phyloP scores from a whole-genome alignment of 257 asterid genomes.

The Ballota nigra region DNA sequence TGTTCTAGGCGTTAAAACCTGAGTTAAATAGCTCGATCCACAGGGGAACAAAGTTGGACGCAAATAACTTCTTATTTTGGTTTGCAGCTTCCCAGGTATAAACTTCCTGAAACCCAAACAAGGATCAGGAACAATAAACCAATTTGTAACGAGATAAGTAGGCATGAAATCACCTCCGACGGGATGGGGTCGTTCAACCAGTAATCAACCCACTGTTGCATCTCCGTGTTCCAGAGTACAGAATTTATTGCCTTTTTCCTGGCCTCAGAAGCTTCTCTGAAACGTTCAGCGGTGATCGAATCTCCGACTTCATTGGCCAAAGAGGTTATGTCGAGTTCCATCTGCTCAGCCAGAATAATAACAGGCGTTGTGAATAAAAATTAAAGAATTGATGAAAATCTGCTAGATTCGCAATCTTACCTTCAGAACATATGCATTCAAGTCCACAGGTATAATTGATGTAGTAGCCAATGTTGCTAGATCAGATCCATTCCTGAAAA shows the following conservation, averaged over 20 bases:
- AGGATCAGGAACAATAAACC: neutral
- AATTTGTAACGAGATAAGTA: neutral
- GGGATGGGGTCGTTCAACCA: slow-evolving; percentile 45
- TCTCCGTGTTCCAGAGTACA: slow-evolving; percentile 65
- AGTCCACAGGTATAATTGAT: slow-evolving; percentile 77
- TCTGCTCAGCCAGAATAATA: slow-evolving; percentile 48
- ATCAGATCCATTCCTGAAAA: slow-evolving; percentile 61
- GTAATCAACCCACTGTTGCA: slow-evolving; percentile 90
- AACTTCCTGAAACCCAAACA: slow-evolving; percentile 38
- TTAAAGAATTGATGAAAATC: neutral
- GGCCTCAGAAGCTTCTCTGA: slow-evolving; percentile 51
- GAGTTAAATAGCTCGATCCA: slow-evolving; percentile 62
- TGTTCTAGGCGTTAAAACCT: slow-evolving; percentile 42
- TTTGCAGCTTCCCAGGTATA: slow-evolving; percentile 53
- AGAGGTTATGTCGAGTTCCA: slow-evolving; percentile 78
- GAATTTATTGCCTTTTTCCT: slow-evolving; percentile 66
- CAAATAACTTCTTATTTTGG: slow-evolving; percentile 60
- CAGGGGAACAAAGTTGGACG: slow-evolving; percentile 81
- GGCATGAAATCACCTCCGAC: slow-evolving; percentile 34
- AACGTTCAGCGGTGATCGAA: slow-evolving; percentile 27
- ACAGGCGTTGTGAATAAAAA: neutral
- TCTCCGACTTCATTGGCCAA: slow-evolving; percentile 64
- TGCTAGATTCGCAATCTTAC: slow-evolving; percentile 27
- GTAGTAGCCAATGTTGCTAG: slow-evolving; percentile 72
- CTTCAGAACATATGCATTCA: slow-evolving; percentile 81